These are phyloP conservation scores for Oryza glaberrima DNA, from an alignment of 176 grass and related monocot genomes.

Conservation along the genomic window DNA sequence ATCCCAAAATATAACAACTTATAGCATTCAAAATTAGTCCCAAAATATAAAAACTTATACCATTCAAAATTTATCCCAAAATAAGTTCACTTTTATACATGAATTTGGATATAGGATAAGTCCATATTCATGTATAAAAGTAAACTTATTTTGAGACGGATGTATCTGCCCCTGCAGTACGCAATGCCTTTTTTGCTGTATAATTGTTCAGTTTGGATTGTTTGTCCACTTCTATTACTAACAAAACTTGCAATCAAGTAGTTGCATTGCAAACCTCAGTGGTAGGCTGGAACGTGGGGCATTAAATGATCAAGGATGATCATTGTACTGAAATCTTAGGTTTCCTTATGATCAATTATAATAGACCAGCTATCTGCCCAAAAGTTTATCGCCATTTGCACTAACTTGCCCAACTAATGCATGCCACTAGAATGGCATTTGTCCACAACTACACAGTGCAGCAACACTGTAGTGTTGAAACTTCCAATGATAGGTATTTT, in stretches of 20 bases:
- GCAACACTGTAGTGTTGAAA: not conserved
- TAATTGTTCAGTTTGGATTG: not conserved
- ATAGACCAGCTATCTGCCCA: not conserved
- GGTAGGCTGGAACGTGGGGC: not conserved
- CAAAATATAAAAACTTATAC: no score
- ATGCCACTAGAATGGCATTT: no score
- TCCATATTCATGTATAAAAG: no score
- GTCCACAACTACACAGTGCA: not conserved
- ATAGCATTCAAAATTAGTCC: no score
- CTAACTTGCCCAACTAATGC: no score
- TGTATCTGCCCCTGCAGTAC: not conserved
- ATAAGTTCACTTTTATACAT: no score
- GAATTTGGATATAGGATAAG: no score
- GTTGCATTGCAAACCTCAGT: slow-evolving; percentile 14
- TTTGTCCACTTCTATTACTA: not conserved
- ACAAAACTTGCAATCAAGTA: not conserved
- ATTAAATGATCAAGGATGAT: not conserved
- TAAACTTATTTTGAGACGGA: no score
- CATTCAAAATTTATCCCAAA: no score
- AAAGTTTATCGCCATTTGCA: slow-evolving; percentile 15
- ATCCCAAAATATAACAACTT: no score
- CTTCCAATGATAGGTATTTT: not conserved
- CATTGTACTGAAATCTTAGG: slow-evolving; percentile 29
- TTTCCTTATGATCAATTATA: not conserved
- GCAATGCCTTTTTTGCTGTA: not conserved